phyloP scores from a whole-genome alignment of 495 filamentous ascomycete species.

The Lepraria neglecta region DNA sequence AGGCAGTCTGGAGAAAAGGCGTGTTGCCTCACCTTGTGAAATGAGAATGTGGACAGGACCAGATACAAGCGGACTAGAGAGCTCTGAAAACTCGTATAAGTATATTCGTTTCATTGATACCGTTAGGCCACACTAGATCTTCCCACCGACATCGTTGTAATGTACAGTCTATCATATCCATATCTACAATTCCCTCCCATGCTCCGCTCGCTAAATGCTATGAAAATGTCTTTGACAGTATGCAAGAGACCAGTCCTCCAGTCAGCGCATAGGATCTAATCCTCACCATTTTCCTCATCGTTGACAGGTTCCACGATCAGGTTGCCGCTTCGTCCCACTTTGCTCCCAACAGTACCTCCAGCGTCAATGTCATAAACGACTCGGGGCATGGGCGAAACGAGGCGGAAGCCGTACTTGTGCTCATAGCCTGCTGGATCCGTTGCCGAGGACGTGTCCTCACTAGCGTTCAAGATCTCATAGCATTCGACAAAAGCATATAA shows the following conservation, averaged over 20 bases:
- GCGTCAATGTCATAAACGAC: conserved; percentile 63
- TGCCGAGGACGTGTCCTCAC: conserved; percentile 30
- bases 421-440: conserved; percentile 59
- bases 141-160: background rate
- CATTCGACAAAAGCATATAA: conserved; percentile 97
- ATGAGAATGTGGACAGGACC: too few species aligned
- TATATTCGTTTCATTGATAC: too few species aligned
- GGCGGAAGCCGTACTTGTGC: conserved; percentile 72
- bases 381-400: conserved; percentile 78
- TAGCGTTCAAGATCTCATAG: conserved; percentile 54
- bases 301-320: conserved; percentile 72
- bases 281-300: conserved; percentile 51
- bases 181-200: background rate
- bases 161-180: background rate
- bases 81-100: too few species aligned
- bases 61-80: too few species aligned
- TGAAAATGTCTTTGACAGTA: background rate
- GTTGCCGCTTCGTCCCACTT: conserved; percentile 78
- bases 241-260: background rate
- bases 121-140: background rate
- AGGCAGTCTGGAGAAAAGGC: too few species aligned
- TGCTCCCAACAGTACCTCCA: conserved; percentile 57
- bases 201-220: conserved; percentile 11
- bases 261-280: background rate
- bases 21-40: too few species aligned